Evolutionary conservation across 2,329 filamentous ascomycete genomes (phyloP), one percentile per base, ranked within the genome.

Genomic region (Fonsecaea erecta): DNA sequence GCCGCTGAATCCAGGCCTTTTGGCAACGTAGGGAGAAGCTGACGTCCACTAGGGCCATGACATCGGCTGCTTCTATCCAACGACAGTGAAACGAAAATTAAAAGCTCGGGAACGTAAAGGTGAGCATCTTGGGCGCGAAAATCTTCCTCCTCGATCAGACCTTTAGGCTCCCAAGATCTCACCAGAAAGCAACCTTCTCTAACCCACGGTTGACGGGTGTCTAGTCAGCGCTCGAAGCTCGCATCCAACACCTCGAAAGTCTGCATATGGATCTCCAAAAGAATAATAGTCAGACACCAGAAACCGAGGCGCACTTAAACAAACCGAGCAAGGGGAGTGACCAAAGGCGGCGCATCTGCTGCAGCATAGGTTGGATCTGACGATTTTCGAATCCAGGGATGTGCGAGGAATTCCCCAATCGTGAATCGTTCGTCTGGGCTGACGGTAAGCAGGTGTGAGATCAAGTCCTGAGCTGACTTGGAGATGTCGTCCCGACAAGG

Each of bases 41-140:
- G 48, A 52, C 48, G n/a, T 52, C 21, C 12, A 26, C 3, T 12
- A 52, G 48, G 48, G 26, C 21, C 48, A 52, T 52, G 48, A 26
- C 48, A 52, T 52, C 48, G 2, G 48, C 48, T 52, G 48, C 48
- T 26, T 26, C 48, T 52, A 52, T 26, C 48, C 48, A 52, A 18
- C 48, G 8, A 52, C 5, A 18, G 48, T 52, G 48, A 52, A 52
- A 52, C n/a, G 48, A 26, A 52, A 3, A 26, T 52, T 18, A 1
- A 52, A 52, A 52, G 12, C 18, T 52, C 48, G 48, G 48, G 48
- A 52, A 5, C 21, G 18, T 52, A 18, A 52, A 52, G 48, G 48
- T 52, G 48, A 52, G 48, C n/a, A 3, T 26, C 48, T 3, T 26
- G 3, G 1, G 2, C 48, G 12, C 48, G 35, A n/a, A 6, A n/a